A percentile compares a stretch with the other conserved stretches of the same genome.
Conservation (phyloP, 495 filamentous ascomycete genomes). For the Penicillium chermesinum region DNA sequence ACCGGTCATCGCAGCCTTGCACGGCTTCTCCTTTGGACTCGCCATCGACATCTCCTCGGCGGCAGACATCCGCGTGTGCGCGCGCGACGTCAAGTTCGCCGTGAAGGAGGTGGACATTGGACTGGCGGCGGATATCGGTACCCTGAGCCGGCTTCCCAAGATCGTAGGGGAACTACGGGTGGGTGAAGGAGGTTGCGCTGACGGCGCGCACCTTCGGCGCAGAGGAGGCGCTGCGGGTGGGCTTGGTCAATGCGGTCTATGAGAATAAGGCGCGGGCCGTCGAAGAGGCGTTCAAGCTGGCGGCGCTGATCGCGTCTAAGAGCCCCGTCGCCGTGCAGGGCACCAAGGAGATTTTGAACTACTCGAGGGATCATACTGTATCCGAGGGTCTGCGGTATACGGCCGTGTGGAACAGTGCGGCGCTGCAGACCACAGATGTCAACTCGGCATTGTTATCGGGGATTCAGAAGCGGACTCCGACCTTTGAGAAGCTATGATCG, state of each 20-base stretch:
- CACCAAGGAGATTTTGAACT: constrained; percentile 91
- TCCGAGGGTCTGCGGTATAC: constrained; percentile 81
- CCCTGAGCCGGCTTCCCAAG: constrained; percentile 79
- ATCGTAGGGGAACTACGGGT: constrained; percentile 68
- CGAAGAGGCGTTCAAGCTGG: constrained; percentile 59
- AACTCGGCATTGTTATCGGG: constrained; percentile 66
- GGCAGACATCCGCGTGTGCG: constrained; percentile 74
- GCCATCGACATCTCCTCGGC: constrained; percentile 78
- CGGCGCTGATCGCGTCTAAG: constrained; percentile 65
- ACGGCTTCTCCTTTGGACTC: constrained; percentile 75
- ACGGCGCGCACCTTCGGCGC: constrained; percentile 72
- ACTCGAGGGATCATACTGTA: constrained; percentile 70
- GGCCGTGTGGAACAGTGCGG: constrained; percentile 76
- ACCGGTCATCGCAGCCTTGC: constrained; percentile 80
- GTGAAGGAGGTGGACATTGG: constrained; percentile 98
- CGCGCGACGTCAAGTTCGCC: constrained; percentile 57
- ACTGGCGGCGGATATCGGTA: constrained; percentile 89
- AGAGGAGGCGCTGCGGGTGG: constrained; percentile 74
- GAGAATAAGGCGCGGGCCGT: constrained; percentile 59
- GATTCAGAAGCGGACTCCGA: constrained; percentile 72
- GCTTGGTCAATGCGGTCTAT: constrained; percentile 77
- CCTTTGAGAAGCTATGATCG: constrained; percentile 76
- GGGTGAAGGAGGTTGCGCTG: constrained; percentile 89
- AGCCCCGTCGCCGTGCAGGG: constrained; percentile 89
- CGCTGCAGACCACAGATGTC: constrained; percentile 78